Conservation (phyloP, 2,329 filamentous ascomycete genomes). For the Phoma sp. region DNA sequence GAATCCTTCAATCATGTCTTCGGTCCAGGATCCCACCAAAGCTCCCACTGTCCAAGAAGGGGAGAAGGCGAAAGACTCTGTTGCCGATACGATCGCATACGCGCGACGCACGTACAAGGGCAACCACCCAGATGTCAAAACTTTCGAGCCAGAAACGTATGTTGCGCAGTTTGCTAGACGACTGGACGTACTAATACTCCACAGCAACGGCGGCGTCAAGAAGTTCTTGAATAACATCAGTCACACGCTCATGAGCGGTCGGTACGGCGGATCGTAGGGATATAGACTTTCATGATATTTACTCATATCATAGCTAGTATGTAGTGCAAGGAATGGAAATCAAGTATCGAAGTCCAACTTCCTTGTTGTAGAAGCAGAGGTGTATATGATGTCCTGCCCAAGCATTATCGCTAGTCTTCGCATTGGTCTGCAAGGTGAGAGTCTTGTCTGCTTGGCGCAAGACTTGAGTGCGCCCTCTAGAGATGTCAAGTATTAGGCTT, state of each 20-base stretch:
- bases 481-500: too few relatives aligned
- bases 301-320: not conserved
- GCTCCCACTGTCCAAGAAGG: not conserved
- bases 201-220: slow-evolving; percentile 5
- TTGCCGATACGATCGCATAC: slow-evolving; percentile 10
- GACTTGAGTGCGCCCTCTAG: not conserved
- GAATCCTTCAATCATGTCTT: not conserved
- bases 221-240: slow-evolving; percentile 13
- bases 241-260: slow-evolving; percentile 1
- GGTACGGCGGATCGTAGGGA: slow-evolving; percentile 4
- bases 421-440: not conserved
- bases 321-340: not conserved
- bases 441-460: not conserved
- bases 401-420: not conserved
- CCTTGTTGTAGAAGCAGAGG: too few relatives aligned
- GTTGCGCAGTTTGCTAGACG: not conserved
- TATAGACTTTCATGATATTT: not conserved
- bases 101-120: slow-evolving; percentile 14
- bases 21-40: not conserved
- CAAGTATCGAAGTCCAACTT: not conserved
- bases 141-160: slow-evolving; percentile 12
- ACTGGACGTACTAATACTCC: not conserved
- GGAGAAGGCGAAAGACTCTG: not conserved
- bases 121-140: slow-evolving; percentile 2
- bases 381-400: not conserved